Base-by-base conservation (phyloP, 1,284 basidiomycete species). In the Clitocybe nebularis region DNA sequence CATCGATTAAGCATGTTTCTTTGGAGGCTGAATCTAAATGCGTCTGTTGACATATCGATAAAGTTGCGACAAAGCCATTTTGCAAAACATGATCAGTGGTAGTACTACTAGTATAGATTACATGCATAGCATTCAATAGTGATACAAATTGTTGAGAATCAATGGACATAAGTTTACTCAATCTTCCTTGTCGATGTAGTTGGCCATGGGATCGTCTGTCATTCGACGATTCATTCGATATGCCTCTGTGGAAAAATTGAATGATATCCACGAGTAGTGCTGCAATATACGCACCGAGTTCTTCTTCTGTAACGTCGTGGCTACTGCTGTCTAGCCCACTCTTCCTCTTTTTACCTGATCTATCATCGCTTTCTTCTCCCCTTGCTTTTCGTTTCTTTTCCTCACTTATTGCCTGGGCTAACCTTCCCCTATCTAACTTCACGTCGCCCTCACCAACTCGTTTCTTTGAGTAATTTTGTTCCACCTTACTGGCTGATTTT, bases 221-320 rank as follows among this genome's bases (percentile, higher is more conserved):
- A 81, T 75, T 52, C 76, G 66, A 38, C 81, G 74, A 40, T 65
- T 79, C 78, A 88, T 83, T 39, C 91, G 75, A 63, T 93, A 94
- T 13, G 83, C 83, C 79, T 94, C 89, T 89, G 69, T 44, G 59
- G 51, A 44, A 34, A 40, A 44, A 41, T 49, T 50, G 8, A 57
- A 32, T 32, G 29, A 32, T 13, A 17, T 32, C 44, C 50, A 49
- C 51, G 19, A 23, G 30, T 28, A 28, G 17, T 25, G 5, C 28
- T 37, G 8, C 39, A 10, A 29, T 42, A 30, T 24, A 61, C 88
- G 49, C 59, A 89, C 89, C 93, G 46, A 97, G 78, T 59, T 97
- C 84, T 61, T 94, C 93, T 64, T 97, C 92, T 1, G 90, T 87
- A 19, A 97, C 89, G 36, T 93, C 90, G 55, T 75, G 77, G 52